These are phyloP conservation scores for Aspergillus pseudotamarii DNA, from an alignment of 2,329 filamentous ascomycete genomes.

Conservation along the genomic window DNA sequence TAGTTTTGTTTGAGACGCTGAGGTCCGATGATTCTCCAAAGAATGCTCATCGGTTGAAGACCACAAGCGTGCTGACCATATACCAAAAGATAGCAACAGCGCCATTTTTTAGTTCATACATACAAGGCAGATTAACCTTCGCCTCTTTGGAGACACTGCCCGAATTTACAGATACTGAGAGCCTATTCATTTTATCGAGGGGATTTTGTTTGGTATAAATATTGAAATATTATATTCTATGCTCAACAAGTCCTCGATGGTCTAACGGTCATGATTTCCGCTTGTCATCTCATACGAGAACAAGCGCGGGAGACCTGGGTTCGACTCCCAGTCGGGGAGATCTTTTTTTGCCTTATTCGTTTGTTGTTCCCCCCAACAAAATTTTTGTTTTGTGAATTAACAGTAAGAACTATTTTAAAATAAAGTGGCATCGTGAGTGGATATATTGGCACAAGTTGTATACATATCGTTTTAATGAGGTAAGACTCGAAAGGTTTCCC, in stretches of 20 bases:
- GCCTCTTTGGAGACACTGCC: too few species aligned
- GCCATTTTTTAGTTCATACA: background rate
- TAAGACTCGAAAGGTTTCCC: too few species aligned
- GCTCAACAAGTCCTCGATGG: slow-evolving; percentile 21
- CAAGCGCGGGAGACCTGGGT: slow-evolving; percentile 7
- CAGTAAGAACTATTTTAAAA: too few species aligned
- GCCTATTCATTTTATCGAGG: too few species aligned
- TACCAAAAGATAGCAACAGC: background rate
- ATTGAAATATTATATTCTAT: accelerated
- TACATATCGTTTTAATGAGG: too few species aligned
- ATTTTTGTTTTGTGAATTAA: too few species aligned
- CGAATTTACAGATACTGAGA: too few species aligned
- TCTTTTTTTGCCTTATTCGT: background rate
- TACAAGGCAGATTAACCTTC: background rate
- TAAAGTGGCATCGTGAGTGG: too few species aligned
- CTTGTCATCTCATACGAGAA: slow-evolving; percentile 11
- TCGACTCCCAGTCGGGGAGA: slow-evolving; percentile 6
- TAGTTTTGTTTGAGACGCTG: background rate
- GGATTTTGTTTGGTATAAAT: background rate
- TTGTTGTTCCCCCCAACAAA: too few species aligned
- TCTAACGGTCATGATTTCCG: slow-evolving; percentile 21
- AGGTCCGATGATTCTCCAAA: background rate
- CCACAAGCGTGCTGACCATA: background rate
- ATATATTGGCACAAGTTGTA: too few species aligned
- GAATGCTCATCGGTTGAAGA: background rate